phyloP scores from a whole-genome alignment of 305 asterid genomes.

The Fraxinus velutina region DNA sequence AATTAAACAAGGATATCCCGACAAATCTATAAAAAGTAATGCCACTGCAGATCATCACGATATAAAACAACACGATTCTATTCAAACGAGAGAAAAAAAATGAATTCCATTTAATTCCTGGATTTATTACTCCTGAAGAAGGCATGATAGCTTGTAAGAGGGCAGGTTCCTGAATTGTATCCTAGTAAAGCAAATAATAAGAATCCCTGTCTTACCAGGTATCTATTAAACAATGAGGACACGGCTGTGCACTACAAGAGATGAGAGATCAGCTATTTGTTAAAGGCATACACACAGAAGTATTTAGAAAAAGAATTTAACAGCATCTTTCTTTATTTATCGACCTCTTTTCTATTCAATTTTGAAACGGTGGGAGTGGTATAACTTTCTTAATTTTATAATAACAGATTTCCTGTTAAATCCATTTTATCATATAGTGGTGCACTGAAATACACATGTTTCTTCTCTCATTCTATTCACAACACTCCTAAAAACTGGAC shows the following conservation, averaged over 20 bases:
- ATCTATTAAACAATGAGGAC: background rate
- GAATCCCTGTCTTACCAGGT: background rate
- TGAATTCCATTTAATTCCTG: background rate
- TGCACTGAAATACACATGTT: background rate
- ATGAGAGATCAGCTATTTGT: background rate
- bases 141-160: background rate
- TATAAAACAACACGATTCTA: background rate
- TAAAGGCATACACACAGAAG: background rate
- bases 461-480: background rate
- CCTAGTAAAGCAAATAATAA: background rate
- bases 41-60: background rate
- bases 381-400: background rate
- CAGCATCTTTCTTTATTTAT: background rate
- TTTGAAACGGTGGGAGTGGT: background rate
- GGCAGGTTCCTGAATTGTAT: background rate
- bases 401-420: background rate
- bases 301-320: background rate
- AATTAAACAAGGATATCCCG: background rate
- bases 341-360: background rate
- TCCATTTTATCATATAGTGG: background rate
- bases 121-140: background rate
- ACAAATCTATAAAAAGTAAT: background rate
- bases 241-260: background rate
- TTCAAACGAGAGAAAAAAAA: background rate
- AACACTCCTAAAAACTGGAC: constrained; percentile 8